Evolutionary conservation across 1,284 basidiomycete genomes (phyloP).

Genomic region (Ceratobasidium theobromae): DNA sequence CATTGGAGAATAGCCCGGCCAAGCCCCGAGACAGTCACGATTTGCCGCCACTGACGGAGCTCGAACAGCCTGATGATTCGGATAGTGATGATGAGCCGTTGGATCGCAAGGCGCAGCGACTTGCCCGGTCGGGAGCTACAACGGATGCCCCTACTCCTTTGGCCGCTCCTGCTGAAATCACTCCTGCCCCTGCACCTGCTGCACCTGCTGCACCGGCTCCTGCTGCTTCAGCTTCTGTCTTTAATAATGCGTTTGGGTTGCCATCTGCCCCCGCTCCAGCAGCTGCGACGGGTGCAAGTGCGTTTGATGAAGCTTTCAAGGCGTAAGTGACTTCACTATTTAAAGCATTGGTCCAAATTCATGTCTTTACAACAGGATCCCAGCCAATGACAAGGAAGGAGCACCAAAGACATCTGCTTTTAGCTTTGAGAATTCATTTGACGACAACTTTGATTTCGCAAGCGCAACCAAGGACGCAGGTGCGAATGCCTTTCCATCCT

Average conservation of each 20-base stretch:
- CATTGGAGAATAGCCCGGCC: constrained; percentile 3
- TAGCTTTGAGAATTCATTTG: constrained; percentile 53
- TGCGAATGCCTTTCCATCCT: constrained; percentile 38
- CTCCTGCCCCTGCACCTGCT: constrained; percentile 43
- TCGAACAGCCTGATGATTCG: constrained; percentile 44
- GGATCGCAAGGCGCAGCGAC: constrained; percentile 40
- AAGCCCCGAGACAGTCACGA: constrained; percentile 25
- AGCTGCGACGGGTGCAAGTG: constrained; percentile 11
- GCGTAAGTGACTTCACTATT: constrained; percentile 1
- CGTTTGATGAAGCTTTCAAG: constrained; percentile 36
- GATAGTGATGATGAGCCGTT: constrained; percentile 54
- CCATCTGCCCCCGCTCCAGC: constrained; percentile 12
- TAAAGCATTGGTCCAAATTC: neutral
- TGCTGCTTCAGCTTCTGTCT: constrained; percentile 11
- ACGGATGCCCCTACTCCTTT: constrained; percentile 39
- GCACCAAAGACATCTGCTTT: constrained; percentile 33
- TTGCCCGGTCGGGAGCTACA: constrained; percentile 19
- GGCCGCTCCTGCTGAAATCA: neutral
- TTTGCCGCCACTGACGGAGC: constrained; percentile 56
- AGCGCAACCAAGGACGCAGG: constrained; percentile 50
- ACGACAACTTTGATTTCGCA: constrained; percentile 84
- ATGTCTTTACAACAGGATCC: neutral
- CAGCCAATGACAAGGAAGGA: constrained; percentile 14
- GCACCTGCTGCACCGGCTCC: constrained; percentile 37
- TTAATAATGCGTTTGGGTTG: constrained; percentile 30